Evolutionary conservation across 768 basidiomycete species (phyloP).

Genomic region (Tulasnella sp.): DNA sequence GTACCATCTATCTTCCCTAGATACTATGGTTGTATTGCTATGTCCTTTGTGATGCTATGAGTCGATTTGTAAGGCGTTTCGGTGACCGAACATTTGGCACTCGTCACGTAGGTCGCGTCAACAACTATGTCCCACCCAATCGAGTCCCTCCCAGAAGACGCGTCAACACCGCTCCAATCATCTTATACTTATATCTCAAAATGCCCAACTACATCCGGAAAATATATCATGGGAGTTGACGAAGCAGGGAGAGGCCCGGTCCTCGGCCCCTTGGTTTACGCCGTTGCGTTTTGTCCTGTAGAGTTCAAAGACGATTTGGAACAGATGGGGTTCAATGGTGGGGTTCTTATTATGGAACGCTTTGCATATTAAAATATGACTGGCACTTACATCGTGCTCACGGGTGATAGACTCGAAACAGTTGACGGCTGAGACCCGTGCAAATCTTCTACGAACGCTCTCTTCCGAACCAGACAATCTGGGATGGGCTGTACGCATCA

Average conservation of each 20-base stretch:
- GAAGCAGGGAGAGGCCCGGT: conserved; percentile 96
- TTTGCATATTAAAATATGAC: background rate
- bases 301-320: conserved; percentile 65
- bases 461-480: conserved; percentile 58
- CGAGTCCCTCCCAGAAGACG: conserved; percentile 8
- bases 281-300: conserved; percentile 82
- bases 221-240: conserved; percentile 96
- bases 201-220: conserved; percentile 53
- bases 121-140: conserved; percentile 10
- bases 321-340: conserved; percentile 83
- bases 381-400: background rate
- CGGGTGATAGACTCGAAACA: conserved; percentile 74
- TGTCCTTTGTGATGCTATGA: too few relatives aligned
- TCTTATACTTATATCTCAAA: conserved; percentile 75
- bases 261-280: conserved; percentile 91
- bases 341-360: conserved; percentile 15
- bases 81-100: too few relatives aligned
- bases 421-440: conserved; percentile 58
- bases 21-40: too few relatives aligned
- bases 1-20: too few relatives aligned
- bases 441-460: conserved; percentile 52
- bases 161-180: conserved; percentile 37
- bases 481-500: conserved; percentile 72
- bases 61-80: too few relatives aligned
- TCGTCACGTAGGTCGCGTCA: background rate